Base-by-base conservation (phyloP, 805 yeast species). In the Soucietia sequanensis region DNA sequence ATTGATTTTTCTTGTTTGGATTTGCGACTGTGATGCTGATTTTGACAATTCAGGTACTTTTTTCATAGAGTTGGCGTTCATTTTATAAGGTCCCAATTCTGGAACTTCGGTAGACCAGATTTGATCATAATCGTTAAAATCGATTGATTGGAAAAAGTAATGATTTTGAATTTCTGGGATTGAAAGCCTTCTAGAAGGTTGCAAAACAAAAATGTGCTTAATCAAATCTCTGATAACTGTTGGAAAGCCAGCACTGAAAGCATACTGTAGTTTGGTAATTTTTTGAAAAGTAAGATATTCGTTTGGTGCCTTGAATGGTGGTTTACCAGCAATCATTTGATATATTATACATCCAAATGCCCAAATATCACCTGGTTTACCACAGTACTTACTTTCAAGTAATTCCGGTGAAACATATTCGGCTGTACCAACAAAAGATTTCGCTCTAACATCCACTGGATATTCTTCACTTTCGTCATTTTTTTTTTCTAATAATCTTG, bases 371-470 rank as follows among this genome's bases (percentile, higher is more conserved):
- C 78, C 76, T 0, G 79, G 71, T 42, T 75, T 76, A 4, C 82
- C 81, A 47, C 79, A 72, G 46, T 78, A 81, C 48, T 83, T 84
- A 49, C 75, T 84, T 43, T 81, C 86, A 39, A 85, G 63, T 24
- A 85, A 62, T 49, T 85, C 95, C 0, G 95, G 95, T 0, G 90
- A 81, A 5, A 84, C 90, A 48, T 84, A 84, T 47, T 84, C 91
- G 0, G 91, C 91, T 0, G 91, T 84, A 4, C 95, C 95, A 19
- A 85, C 95, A 61, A 85, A 85, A 0, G 93, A 84, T 44, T 76
- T 81, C 5, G 93, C 89, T 47, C 79, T 70, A 2, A 80, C 77
- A 48, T 83, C 83, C 11, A 71, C 51, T 7, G 90, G 89, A 50
- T 78, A 84, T 7, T 60, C 64, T 24, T 75, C 79, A n/a, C 69